Percentiles rank a stretch among this genome's conserved stretches.
Evolutionary conservation across 1,139 yeast species (phyloP).

Genomic region (Zhuliangozyma blackwelliae): DNA sequence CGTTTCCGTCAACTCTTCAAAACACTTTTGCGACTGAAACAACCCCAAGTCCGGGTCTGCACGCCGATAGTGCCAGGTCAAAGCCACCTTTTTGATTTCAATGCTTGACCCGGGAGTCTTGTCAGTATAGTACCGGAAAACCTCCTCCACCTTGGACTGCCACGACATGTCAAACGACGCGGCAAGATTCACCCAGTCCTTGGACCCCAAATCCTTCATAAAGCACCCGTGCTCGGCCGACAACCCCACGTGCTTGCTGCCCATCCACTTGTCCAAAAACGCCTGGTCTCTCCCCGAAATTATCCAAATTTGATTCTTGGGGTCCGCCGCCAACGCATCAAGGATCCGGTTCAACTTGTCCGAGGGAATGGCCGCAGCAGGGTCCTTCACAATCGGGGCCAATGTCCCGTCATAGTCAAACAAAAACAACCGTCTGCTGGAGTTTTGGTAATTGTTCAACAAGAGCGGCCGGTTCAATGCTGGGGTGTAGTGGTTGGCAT

Average conservation of each 20-base stretch:
- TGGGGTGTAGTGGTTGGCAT: constrained; percentile 66
- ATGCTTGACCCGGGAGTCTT: constrained; percentile 87
- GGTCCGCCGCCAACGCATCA: constrained; percentile 62
- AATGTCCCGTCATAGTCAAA: constrained; percentile 98
- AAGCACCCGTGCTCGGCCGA: constrained; percentile 99
- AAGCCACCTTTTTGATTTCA: constrained; percentile 87
- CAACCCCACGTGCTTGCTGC: constrained; percentile 66
- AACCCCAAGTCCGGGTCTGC: constrained; percentile 91
- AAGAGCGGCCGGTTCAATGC: constrained; percentile 72
- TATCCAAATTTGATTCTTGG: constrained; percentile 86
- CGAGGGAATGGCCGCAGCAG: constrained; percentile 97
- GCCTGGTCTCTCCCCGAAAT: constrained; percentile 94
- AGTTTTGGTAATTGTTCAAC: constrained; percentile 53
- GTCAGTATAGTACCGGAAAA: constrained; percentile 72
- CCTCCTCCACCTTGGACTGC: constrained; percentile 76
- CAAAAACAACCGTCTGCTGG: constrained; percentile 71
- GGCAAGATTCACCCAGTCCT: constrained; percentile 79
- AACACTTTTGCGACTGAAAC: constrained; percentile 76
- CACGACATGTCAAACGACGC: constrained; percentile 87
- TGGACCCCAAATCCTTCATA: constrained; percentile 61
- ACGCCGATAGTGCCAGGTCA: constrained; percentile 97
- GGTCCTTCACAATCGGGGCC: constrained; percentile 93
- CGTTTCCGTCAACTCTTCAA: constrained; percentile 56
- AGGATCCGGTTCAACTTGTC: constrained; percentile 62
- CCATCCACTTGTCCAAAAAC: constrained; percentile 87